Conservation (phyloP, 805 yeast species). For the Yarrowia hollandica region DNA sequence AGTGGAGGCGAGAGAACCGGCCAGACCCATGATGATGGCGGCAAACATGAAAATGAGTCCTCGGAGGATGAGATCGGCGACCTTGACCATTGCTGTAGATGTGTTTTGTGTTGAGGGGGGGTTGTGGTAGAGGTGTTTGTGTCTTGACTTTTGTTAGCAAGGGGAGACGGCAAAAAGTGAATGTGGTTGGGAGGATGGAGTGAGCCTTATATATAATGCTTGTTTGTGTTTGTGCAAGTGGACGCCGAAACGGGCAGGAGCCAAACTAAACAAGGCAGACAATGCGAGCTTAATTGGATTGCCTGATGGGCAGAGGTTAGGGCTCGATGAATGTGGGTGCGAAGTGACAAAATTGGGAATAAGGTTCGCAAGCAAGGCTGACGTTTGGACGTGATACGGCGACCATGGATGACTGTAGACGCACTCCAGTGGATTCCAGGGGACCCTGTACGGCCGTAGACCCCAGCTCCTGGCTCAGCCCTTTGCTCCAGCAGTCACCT, state of each 20-base stretch:
- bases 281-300: conserved; percentile 22
- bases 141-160: conserved; percentile 23
- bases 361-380: conserved; percentile 22
- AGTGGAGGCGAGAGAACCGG: conserved; percentile 77
- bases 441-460: too few relatives aligned
- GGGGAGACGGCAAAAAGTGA: conserved; percentile 47
- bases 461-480: background rate
- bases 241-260: conserved; percentile 21
- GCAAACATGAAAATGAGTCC: conserved; percentile 70
- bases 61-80: conserved; percentile 74
- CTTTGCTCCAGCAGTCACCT: too few relatives aligned
- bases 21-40: conserved; percentile 77
- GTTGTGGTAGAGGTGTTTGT: background rate
- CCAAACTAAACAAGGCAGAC: conserved; percentile 30
- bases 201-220: conserved; percentile 21
- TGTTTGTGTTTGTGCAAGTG: conserved; percentile 26
- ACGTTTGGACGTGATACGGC: too few relatives aligned
- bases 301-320: conserved; percentile 29
- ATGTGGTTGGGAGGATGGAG: background rate
- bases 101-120: background rate
- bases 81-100: conserved; percentile 24
- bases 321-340: background rate
- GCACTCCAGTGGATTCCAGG: too few relatives aligned
- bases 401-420: too few relatives aligned
- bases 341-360: conserved; percentile 17